These are phyloP conservation scores for Lavandula angustifolia DNA, from an alignment of 257 asterid species.

Conservation along the genomic window DNA sequence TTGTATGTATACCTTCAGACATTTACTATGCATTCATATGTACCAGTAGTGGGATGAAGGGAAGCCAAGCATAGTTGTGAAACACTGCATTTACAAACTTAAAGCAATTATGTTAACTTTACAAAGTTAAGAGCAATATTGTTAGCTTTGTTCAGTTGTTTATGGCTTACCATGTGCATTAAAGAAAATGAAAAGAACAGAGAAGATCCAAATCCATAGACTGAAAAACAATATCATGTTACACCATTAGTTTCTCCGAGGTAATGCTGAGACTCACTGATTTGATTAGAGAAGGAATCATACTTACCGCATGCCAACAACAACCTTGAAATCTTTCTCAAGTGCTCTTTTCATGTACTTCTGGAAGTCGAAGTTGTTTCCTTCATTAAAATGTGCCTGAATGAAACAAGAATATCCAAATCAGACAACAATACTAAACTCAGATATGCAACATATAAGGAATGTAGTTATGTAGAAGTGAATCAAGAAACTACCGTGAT, in stretches of 20 bases:
- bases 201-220: slow-evolving; percentile 74
- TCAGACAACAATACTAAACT: not conserved
- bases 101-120: slow-evolving; percentile 20
- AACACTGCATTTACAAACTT: slow-evolving; percentile 54
- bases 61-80: slow-evolving; percentile 67
- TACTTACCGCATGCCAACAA: slow-evolving; percentile 70
- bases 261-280: not conserved
- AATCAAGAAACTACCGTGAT: slow-evolving; percentile 46
- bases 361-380: slow-evolving; percentile 58
- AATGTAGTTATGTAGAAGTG: not conserved
- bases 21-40: too few relatives aligned
- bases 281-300: not conserved
- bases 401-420: not conserved
- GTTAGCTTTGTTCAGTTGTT: slow-evolving; percentile 14
- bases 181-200: slow-evolving; percentile 77
- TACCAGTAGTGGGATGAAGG: slow-evolving; percentile 73
- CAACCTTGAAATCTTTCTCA: slow-evolving; percentile 67
- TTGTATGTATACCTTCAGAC: too few relatives aligned
- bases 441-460: not conserved
- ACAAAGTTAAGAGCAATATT: not conserved
- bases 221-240: slow-evolving; percentile 39
- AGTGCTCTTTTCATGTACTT: slow-evolving; percentile 61
- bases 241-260: not conserved
- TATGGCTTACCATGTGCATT: slow-evolving; percentile 57
- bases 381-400: slow-evolving; percentile 74